Evolutionary conservation across 2,329 filamentous ascomycete genomes (phyloP).

Genomic region (Talaromyces marneffei): DNA sequence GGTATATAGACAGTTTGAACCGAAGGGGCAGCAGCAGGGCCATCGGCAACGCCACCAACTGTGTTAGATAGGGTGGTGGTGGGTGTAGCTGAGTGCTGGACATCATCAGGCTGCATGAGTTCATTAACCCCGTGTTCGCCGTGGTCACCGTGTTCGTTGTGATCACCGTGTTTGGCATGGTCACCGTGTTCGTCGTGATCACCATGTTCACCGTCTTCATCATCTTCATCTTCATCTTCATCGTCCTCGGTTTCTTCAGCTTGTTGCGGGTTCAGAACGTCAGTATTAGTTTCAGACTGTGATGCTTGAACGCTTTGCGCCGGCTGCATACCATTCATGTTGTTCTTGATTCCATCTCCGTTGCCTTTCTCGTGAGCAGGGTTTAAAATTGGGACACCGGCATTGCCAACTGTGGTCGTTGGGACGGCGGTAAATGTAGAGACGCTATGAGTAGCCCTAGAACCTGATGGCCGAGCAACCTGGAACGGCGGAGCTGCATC

Average conservation of each 20-base stretch:
- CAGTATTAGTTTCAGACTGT: not conserved
- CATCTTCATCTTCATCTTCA: not conserved
- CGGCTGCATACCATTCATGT: not conserved
- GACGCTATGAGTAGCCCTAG: not conserved
- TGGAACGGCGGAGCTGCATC: not conserved
- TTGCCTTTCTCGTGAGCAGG: not conserved
- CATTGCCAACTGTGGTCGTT: not conserved
- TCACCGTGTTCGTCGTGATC: too few relatives aligned
- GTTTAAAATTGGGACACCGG: not conserved
- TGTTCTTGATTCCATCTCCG: not conserved
- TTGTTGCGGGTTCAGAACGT: not conserved
- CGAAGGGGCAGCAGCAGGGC: not conserved
- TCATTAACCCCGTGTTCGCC: too few relatives aligned
- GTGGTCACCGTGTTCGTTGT: too few relatives aligned
- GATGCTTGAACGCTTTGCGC: not conserved
- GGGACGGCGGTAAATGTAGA: not conserved
- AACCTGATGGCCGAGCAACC: not conserved
- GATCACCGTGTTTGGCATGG: too few relatives aligned
- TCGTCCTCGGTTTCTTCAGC: not conserved
- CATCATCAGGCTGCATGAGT: not conserved
- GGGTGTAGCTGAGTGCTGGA: not conserved
- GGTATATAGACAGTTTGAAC: constrained; percentile 5
- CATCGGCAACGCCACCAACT: not conserved
- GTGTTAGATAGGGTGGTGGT: not conserved
- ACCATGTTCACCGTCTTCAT: too few relatives aligned